Conservation (phyloP, 371 early-diverging fungal genomes). For the Rhizomucor pusillus region DNA sequence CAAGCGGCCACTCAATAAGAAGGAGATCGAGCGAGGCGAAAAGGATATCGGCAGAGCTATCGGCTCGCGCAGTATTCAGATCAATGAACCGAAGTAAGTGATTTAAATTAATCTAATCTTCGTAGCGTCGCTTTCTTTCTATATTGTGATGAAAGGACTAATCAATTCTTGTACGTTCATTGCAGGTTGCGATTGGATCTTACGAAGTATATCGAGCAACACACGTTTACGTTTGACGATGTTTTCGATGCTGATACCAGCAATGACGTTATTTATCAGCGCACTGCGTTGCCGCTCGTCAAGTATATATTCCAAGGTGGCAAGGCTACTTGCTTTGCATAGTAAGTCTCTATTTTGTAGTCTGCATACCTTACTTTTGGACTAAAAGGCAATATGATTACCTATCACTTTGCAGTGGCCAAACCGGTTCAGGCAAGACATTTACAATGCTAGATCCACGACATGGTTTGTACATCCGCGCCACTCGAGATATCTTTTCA, state of each 20-base stretch:
- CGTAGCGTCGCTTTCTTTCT: too few species aligned
- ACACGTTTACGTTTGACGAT: constrained; percentile 95
- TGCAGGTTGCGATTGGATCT: constrained; percentile 87
- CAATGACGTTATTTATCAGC: constrained; percentile 76
- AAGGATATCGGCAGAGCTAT: constrained; percentile 76
- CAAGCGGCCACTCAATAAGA: constrained; percentile 89
- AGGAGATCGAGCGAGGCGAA: constrained; percentile 74
- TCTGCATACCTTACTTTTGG: not conserved
- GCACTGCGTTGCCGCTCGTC: constrained; percentile 92
- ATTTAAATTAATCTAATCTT: too few species aligned
- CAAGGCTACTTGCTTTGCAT: constrained; percentile 98
- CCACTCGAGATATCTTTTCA: constrained; percentile 88
- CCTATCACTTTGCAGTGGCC: constrained; percentile 90
- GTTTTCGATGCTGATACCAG: constrained; percentile 91
- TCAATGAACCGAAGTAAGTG: constrained; percentile 88
- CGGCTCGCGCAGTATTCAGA: constrained; percentile 69
- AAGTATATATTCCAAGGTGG: constrained; percentile 94
- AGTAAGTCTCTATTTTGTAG: constrained; percentile 49
- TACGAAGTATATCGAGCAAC: constrained; percentile 91
- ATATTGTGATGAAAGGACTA: too few species aligned
- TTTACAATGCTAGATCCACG: constrained; percentile 94
- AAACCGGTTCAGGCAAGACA: constrained; percentile 97
- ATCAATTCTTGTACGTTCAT: too few species aligned
- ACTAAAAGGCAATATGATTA: too few species aligned
- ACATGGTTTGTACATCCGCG: constrained; percentile 87